Conservation (phyloP, 116 monocot genomes). For the Zostera marina region DNA sequence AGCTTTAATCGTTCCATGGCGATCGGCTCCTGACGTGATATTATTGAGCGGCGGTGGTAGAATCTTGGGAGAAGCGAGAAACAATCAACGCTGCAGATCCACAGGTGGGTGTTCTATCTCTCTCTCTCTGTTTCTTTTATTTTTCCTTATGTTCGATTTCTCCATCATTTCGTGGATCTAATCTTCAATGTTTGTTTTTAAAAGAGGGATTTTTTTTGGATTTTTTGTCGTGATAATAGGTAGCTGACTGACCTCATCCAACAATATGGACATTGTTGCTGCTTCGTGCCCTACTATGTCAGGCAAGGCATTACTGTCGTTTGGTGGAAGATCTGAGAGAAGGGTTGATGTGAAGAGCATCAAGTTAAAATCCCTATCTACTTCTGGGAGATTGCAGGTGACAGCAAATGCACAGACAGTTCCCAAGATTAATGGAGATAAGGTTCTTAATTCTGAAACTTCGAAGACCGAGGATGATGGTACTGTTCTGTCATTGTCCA, state of each 20-base stretch:
- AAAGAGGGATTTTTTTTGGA: too few species aligned
- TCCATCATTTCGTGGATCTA: too few species aligned
- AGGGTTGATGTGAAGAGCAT: conserved; percentile 32
- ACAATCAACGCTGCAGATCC: too few species aligned
- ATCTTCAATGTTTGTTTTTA: too few species aligned
- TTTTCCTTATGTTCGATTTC: too few species aligned
- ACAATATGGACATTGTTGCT: conserved; percentile 16
- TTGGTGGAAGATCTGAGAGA: conserved; percentile 32
- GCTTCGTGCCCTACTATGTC: conserved; percentile 21
- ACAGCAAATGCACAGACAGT: conserved; percentile 50
- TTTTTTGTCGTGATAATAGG: too few species aligned
- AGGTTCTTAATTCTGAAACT: conserved; percentile 25
- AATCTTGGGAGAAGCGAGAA: too few species aligned
- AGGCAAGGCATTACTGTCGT: conserved; percentile 20
- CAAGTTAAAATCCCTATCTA: conserved; percentile 27
- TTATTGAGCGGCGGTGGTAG: too few species aligned
- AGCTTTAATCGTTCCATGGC: too few species aligned
- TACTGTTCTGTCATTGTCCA: conserved; percentile 8
- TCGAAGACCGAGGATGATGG: conserved; percentile 50
- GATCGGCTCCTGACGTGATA: too few species aligned
- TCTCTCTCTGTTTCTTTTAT: too few species aligned
- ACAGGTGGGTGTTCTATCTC: too few species aligned
- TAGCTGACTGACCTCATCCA: background rate
- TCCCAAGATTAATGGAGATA: conserved; percentile 64
- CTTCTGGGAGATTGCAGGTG: conserved; percentile 24